These are phyloP conservation scores for Onygenales sp. DNA, from an alignment of 2,329 filamentous ascomycete genomes.

Conservation along the genomic window DNA sequence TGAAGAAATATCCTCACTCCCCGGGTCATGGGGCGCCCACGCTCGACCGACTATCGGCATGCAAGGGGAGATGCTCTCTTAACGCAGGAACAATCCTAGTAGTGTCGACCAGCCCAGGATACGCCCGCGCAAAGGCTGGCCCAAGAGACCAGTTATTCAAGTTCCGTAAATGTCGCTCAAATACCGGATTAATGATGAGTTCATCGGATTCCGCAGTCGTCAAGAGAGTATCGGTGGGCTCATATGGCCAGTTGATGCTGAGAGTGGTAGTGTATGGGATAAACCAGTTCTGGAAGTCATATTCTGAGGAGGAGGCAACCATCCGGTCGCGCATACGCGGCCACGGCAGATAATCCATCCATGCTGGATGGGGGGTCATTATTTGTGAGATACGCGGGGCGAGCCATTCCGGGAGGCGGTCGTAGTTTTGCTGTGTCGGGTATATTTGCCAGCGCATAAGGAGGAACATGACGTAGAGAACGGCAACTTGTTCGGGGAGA, in stretches of 20 bases:
- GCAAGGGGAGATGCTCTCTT: neutral
- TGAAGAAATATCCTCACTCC: too few species aligned
- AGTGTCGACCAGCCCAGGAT: constrained; percentile 47
- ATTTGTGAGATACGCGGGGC: constrained; percentile 59
- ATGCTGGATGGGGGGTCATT: constrained; percentile 60
- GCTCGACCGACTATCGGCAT: neutral
- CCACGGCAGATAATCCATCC: constrained; percentile 77
- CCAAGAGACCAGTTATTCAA: constrained; percentile 77
- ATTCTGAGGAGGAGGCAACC: constrained; percentile 44
- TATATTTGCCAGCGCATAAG: constrained; percentile 78
- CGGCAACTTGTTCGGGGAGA: constrained; percentile 74
- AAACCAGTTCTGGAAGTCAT: constrained; percentile 72
- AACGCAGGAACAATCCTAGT: constrained; percentile 19
- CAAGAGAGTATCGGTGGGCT: constrained; percentile 59
- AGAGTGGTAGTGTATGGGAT: constrained; percentile 70
- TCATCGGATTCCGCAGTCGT: constrained; percentile 46
- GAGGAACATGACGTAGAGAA: constrained; percentile 79
- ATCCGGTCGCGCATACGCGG: constrained; percentile 64
- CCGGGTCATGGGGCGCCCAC: too few species aligned
- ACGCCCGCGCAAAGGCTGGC: constrained; percentile 54
- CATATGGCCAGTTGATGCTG: constrained; percentile 76
- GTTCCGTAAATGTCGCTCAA: constrained; percentile 67
- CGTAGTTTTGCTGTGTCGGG: constrained; percentile 69
- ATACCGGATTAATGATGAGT: constrained; percentile 74
- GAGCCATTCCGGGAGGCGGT: constrained; percentile 64